A percentile compares a stretch with the other conserved stretches of the same genome.
Evolutionary conservation across 2,329 filamentous ascomycete species (phyloP).

Genomic region (Paecilomyces variotii): DNA sequence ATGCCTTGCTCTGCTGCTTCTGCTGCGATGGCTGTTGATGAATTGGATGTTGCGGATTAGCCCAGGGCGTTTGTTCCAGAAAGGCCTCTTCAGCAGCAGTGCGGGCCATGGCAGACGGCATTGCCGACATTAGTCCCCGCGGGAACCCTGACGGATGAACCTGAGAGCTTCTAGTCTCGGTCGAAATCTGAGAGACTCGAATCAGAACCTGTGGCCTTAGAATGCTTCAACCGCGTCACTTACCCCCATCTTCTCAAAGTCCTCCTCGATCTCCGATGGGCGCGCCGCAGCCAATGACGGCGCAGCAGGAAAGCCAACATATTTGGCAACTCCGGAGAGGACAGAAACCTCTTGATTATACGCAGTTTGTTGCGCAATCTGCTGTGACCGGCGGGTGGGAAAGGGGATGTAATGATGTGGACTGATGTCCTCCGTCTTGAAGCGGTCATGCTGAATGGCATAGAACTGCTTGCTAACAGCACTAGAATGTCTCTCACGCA

Average conservation of each 20-base stretch:
- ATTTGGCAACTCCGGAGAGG: conserved; percentile 82
- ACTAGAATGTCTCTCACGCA: conserved; percentile 71
- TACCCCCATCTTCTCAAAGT: conserved; percentile 84
- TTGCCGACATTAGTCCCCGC: conserved; percentile 22
- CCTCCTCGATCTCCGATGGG: conserved; percentile 68
- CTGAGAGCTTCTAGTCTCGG: conserved; percentile 18
- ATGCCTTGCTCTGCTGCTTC: conserved; percentile 22
- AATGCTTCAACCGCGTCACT: conserved; percentile 30
- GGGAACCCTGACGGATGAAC: conserved; percentile 21
- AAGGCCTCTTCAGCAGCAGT: conserved; percentile 72
- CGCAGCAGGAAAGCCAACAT: conserved; percentile 93
- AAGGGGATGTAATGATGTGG: conserved; percentile 78
- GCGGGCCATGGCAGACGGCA: conserved; percentile 25
- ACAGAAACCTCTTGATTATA: conserved; percentile 95
- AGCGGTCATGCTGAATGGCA: conserved; percentile 80
- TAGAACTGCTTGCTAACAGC: conserved; percentile 84
- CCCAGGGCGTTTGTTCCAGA: conserved; percentile 84
- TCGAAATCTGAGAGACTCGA: conserved; percentile 16
- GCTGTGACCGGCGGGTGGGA: conserved; percentile 65
- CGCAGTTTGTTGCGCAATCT: conserved; percentile 74
- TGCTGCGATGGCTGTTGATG: conserved; percentile 46
- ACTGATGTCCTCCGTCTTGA: conserved; percentile 67
- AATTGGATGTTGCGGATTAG: conserved; percentile 73
- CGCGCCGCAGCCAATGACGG: conserved; percentile 71
- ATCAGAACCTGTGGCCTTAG: conserved; percentile 5